These are phyloP conservation scores for Emydomyces testavorans DNA, from an alignment of 2,329 filamentous ascomycete species.

Conservation along the genomic window DNA sequence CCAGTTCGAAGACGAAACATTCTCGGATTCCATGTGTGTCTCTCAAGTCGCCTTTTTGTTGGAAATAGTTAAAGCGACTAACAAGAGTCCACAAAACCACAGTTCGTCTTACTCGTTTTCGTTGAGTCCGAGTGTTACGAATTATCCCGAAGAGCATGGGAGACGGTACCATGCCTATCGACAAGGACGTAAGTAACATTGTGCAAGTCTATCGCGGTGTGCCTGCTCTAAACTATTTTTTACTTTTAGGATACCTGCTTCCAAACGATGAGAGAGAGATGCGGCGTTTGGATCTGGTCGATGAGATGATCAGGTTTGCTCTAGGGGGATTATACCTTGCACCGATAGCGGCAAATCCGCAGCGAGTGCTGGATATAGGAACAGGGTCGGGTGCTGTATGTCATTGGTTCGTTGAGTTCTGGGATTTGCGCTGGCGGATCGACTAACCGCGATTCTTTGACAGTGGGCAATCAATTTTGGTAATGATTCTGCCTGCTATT, in stretches of 20 bases:
- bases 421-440: background rate
- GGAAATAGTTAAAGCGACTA: background rate
- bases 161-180: constrained; percentile 36
- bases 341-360: constrained; percentile 33
- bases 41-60: background rate
- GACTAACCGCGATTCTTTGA: background rate
- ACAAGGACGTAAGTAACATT: constrained; percentile 24
- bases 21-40: constrained; percentile 2
- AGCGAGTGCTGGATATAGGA: constrained; percentile 46
- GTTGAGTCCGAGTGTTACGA: constrained; percentile 11
- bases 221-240: background rate
- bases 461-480: constrained; percentile 23
- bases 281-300: constrained; percentile 42
- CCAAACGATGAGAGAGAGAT: constrained; percentile 47
- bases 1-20: constrained; percentile 9
- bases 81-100: background rate
- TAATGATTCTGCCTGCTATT: background rate
- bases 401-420: background rate
- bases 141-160: constrained; percentile 28
- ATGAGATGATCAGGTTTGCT: constrained; percentile 29
- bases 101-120: constrained; percentile 9
- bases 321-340: constrained; percentile 37
- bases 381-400: constrained; percentile 40
- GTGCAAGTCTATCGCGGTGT: no score
- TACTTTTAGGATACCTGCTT: constrained; percentile 28